phyloP scores from a whole-genome alignment of 306 rosid species.

The Citrullus mucosospermus region DNA sequence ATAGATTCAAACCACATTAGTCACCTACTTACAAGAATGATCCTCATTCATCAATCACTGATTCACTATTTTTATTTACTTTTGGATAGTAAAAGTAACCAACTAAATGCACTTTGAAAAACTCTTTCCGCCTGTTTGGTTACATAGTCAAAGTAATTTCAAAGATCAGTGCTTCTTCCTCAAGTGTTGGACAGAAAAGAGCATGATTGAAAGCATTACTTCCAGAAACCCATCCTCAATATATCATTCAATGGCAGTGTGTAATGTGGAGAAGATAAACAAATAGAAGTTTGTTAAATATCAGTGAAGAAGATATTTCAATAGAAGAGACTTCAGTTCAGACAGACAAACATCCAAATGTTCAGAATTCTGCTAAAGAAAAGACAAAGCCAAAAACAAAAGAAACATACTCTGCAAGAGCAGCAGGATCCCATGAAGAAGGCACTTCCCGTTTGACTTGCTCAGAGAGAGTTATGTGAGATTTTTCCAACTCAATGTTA shows the following conservation, averaged over 20 bases:
- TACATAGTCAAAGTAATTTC: not conserved
- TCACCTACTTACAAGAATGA: not conserved
- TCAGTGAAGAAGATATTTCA: not conserved
- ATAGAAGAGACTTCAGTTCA: not conserved
- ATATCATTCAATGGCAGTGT: not conserved
- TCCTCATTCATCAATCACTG: not conserved
- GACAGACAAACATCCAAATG: not conserved
- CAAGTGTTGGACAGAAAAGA: not conserved
- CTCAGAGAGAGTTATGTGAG: constrained; percentile 42
- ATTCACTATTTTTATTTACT: not conserved
- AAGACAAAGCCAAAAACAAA: not conserved
- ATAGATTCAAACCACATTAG: not conserved
- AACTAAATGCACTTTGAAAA: not conserved
- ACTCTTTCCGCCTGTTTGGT: not conserved
- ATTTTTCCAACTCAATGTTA: constrained; percentile 47
- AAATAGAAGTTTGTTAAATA: not conserved
- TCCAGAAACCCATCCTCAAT: not conserved
- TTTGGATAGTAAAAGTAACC: not conserved
- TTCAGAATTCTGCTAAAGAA: not conserved
- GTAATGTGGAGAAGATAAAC: not conserved
- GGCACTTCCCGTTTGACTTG: constrained; percentile 59
- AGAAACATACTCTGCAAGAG: constrained; percentile 55
- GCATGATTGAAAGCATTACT: not conserved
- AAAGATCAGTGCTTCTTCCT: not conserved
- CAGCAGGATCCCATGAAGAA: constrained; percentile 68